Conservation (phyloP, 2,329 filamentous ascomycete species). For the Xylariaceae sp. region DNA sequence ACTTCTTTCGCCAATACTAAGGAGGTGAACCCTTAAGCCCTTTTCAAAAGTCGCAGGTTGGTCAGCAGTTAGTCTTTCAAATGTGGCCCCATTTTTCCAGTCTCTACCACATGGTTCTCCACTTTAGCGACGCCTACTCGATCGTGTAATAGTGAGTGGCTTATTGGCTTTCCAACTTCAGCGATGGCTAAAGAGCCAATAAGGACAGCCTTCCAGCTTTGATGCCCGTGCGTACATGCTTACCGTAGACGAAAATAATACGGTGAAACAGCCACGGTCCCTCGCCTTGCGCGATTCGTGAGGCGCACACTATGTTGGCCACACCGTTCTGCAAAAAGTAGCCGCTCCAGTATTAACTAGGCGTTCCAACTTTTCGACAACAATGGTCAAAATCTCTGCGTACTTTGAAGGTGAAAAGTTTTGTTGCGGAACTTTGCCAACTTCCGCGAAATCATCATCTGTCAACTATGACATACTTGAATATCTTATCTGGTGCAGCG, state of each 20-base stretch:
- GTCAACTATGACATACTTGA: not conserved
- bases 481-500: too few relatives aligned
- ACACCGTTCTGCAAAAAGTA: too few relatives aligned
- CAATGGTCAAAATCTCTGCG: too few relatives aligned
- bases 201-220: not conserved
- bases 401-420: not conserved
- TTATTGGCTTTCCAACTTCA: conserved; percentile 8
- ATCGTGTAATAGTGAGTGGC: conserved; percentile 7
- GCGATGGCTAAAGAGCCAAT: not conserved
- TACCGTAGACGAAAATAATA: too few relatives aligned
- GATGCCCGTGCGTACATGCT: not conserved
- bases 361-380: too few relatives aligned
- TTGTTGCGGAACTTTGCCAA: not conserved
- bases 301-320: too few relatives aligned
- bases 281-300: too few relatives aligned
- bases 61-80: not conserved
- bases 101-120: conserved; percentile 17
- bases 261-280: too few relatives aligned
- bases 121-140: not conserved
- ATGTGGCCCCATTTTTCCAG: not conserved
- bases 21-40: too few relatives aligned
- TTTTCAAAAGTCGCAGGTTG: too few relatives aligned
- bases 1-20: too few relatives aligned
- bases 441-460: conserved; percentile 6
- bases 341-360: too few relatives aligned